Evolutionary conservation across 192 early-diverging fungal species (phyloP), one percentile per base, ranked within the genome.

Genomic region (Linnemannia exigua): DNA sequence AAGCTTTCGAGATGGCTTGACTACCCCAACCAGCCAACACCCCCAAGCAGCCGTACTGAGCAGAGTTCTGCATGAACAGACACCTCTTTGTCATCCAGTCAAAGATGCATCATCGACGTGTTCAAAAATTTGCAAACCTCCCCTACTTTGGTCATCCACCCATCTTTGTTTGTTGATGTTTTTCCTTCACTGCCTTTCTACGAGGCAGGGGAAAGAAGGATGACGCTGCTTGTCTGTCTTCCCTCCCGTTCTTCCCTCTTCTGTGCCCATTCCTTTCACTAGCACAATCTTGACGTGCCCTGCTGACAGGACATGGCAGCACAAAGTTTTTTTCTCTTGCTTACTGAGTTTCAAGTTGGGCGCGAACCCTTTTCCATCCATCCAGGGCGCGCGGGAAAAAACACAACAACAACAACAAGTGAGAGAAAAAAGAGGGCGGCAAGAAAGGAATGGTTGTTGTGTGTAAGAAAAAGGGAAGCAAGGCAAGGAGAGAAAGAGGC

Each of bases 331-430:
- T 58, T 58, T 58, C 9, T 44, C 9, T 44, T 44, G 41, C 41
- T 44, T 58, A 28, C 58, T 63, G 58, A 63, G 58, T 63, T 31
- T 63, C 25, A 63, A 63, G 58, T 63, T 63, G 58, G 58, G 58
- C 58, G 58, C 28, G 58, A 61, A 61, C 28, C 28, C 54, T 54
- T 25, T 63, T 63, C 58, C 28, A 11, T 15, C 28, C 58, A 31
- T 63, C 58, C 58, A 63, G 28, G 58, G 58, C 58, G 58, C 58
- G 58, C 58, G 58, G 58, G 58, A 63, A 63, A 63, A 61, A 63
- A 63, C 22, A 31, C 7, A 11, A 50, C 5, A 50, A 50, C 5
- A 50, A 28, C n/a, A 52, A 58, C 5, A 58, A 58, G n/a, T 12
- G 20, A 58, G 2, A 25, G 28, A 25, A 63, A 50, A 63, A 63